Evolutionary conservation across 805 yeast species (phyloP).

Genomic region (Starmerella powellii): DNA sequence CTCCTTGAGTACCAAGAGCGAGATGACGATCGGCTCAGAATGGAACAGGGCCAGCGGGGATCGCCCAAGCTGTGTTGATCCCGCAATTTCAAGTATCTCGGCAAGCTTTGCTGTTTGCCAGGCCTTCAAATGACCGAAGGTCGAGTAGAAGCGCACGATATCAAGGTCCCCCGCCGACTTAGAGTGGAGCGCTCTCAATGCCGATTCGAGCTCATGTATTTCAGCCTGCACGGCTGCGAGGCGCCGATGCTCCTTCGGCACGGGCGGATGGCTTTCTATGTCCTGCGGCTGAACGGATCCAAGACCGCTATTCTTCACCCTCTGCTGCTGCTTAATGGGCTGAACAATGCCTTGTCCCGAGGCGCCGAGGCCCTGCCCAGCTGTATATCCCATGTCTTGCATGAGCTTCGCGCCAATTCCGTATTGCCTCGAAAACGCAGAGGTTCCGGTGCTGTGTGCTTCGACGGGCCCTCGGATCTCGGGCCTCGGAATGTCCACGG

Average conservation of each 20-base stretch:
- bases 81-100: background rate
- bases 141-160: too few relatives aligned
- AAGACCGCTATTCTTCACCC: conserved; percentile 35
- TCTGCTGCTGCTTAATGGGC: conserved; percentile 62
- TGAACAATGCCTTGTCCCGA: conserved; percentile 57
- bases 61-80: background rate
- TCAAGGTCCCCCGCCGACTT: too few relatives aligned
- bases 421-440: conserved; percentile 30
- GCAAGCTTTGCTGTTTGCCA: background rate
- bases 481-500: background rate
- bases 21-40: too few relatives aligned
- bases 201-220: background rate
- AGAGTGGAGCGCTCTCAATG: background rate
- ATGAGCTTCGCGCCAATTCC: conserved; percentile 79
- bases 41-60: background rate
- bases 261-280: too few relatives aligned
- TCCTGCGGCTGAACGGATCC: too few relatives aligned
- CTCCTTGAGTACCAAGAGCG: too few relatives aligned
- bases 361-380: conserved; percentile 77
- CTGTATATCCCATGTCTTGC: conserved; percentile 74
- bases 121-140: too few relatives aligned
- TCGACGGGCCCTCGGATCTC: background rate
- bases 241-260: background rate
- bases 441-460: background rate
- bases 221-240: background rate